Evolutionary conservation across 352 stramenopile genomes (phyloP), one percentile per base, ranked within the genome.

Genomic region (Pythium sukuiense): DNA sequence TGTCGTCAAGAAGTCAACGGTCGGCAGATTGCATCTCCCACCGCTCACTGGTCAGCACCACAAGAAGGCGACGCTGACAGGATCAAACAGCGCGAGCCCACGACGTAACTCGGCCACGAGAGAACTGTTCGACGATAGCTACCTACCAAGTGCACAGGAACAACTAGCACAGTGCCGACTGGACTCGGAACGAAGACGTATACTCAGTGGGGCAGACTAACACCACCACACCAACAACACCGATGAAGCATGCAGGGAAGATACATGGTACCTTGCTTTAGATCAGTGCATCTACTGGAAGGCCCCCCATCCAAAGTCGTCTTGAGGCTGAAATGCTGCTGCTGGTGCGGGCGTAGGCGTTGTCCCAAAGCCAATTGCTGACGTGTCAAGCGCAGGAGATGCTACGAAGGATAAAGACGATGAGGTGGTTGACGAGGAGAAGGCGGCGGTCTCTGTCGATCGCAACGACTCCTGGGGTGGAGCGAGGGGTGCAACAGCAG

Each of bases 81-180:
- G 54, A 32, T 57, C 55, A 2, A 69, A 24, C 52, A 64, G 46
- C 30, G 45, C 33, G 4, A 20, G 57, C 4, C 24, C 53, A 4
- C 49, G 39, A 6, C 61, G 54, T 9, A 46, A 68, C 32, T 68
- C 79, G 50, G 65, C 67, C 3, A 53, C 83, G 58, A 70, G 76
- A 14, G 73, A 88, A 16, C 67, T 89, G 35, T 81, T 91, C 29
- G 78, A 92, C 57, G 82, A 90, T 35, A 70, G 63, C 16, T 87
- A 86, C 59, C 57, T 92, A 6, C 79, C 80, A 8, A 79, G 71
- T 14, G 72, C 61, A 3, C 86, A 84, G 48, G 84, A 89, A 48
- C 79, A 90, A 55, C 70, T 92, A 18, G 64, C 76, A 18, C 59
- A 73, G 6, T 88, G 81, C 41, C 65, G 65, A 13, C 32, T 72